Conservation (phyloP, 305 asterid genomes). For the Solanum hybrid region DNA sequence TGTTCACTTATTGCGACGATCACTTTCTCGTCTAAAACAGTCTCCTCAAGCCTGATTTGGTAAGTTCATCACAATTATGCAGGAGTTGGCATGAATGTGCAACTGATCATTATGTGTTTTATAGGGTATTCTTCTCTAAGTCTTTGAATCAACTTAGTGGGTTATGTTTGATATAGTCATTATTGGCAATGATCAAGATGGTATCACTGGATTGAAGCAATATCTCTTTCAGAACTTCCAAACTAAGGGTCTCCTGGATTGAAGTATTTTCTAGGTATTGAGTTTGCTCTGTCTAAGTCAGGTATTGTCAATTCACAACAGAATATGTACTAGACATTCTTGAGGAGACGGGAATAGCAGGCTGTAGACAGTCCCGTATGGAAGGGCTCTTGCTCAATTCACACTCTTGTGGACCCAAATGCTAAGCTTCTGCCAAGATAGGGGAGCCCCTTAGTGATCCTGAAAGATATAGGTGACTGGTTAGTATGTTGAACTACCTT, state of each 20-base stretch:
- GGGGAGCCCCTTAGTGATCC: neutral
- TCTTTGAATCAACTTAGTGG: neutral
- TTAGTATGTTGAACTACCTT: neutral
- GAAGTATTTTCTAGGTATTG: neutral
- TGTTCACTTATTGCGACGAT: neutral
- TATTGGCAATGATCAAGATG: neutral
- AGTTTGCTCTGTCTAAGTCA: neutral
- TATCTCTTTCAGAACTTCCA: neutral
- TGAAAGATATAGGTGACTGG: neutral
- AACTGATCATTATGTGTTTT: neutral
- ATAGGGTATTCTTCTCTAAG: neutral
- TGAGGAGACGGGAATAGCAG: neutral
- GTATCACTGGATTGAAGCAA: neutral
- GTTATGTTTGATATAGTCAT: neutral
- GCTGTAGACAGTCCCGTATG: neutral
- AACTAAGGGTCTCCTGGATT: neutral
- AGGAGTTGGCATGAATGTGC: neutral
- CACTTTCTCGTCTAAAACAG: neutral
- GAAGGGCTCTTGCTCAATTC: neutral
- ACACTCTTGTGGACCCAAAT: neutral
- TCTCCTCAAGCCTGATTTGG: neutral
- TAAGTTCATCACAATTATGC: neutral
- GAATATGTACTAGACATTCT: neutral
- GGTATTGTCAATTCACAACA: neutral
- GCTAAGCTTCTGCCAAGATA: neutral